Evolutionary conservation across 495 filamentous ascomycete genomes (phyloP), one percentile per base, ranked within the genome.

Genomic region (Hypoxylon rickii): DNA sequence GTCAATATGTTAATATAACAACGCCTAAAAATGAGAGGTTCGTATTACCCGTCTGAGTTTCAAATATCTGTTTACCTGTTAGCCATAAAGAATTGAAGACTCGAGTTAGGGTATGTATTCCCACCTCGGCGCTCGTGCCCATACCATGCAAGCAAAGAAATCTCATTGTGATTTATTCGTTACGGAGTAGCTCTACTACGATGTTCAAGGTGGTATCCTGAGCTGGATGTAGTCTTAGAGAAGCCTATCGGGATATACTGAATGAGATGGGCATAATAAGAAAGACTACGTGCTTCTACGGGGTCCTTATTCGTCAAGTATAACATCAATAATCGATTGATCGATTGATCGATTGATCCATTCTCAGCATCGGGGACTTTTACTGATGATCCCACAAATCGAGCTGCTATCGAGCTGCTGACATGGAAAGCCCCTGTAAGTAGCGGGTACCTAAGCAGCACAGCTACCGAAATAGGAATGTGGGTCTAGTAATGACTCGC

Each of bases 101-200:
- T 34, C 5, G 7, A 34, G 7, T 10, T 21, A 20, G 3, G 3
- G 10, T 20, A 20, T n/a, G n/a, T n/a, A n/a, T n/a, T n/a, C 34
- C 18, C 13, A 38, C 38, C 38, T 41, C 17, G 10, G 17, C 38
- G 17, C 38, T 41, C 7, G 38, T 41, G n/a, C 38, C 38, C 17
- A 41, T 41, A 20, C 38, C 38, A 41, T 41, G 17, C n/a, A 41
- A 41, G 18, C 38, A 41, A 20, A 41, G 38, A 41, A 41, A 41
- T 11, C 38, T 41, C 38, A 41, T 41, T 20, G 38, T 41, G 8
- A 12, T 8, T 21, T 34, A 3, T 7, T 34, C 12, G 3, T 20
- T 20, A 21, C 17, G 7, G 12, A 2, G 38, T 20, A 7, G 17
- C 16, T 41, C 12, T 34, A 7, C 32, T 34, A 8, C 3, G 32